Percentiles rank a stretch among this genome's conserved stretches.
phyloP scores from a whole-genome alignment of 2,329 filamentous ascomycete genomes.

The Aplosporella prunicola region DNA sequence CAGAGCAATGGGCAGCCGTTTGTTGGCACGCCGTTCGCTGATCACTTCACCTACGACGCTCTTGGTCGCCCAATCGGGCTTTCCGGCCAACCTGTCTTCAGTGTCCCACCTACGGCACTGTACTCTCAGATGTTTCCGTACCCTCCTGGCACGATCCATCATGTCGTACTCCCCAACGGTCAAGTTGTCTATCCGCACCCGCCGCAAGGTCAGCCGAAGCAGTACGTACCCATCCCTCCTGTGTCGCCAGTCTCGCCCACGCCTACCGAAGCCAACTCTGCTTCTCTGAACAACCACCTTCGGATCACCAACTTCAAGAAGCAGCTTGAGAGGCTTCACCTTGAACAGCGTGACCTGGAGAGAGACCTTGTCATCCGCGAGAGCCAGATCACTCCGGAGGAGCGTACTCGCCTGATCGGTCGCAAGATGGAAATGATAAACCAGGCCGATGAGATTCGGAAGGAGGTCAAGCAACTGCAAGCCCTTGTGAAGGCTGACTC shows the following conservation, averaged over 20 bases:
- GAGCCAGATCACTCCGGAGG: slow-evolving; percentile 11
- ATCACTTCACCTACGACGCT: slow-evolving; percentile 6
- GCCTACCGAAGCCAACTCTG: slow-evolving; percentile 17
- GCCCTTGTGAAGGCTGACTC: slow-evolving; percentile 2
- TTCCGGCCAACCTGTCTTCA: too few relatives aligned
- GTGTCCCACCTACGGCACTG: too few relatives aligned
- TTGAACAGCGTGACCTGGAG: slow-evolving; percentile 24
- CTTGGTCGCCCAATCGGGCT: too few relatives aligned
- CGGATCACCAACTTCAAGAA: slow-evolving; percentile 28
- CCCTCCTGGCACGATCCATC: too few relatives aligned
- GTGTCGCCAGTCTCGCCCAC: background rate
- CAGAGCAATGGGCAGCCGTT: background rate
- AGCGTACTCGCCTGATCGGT: slow-evolving; percentile 25
- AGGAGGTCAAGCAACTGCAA: slow-evolving; percentile 23
- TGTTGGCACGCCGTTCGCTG: too few relatives aligned
- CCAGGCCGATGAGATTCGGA: slow-evolving; percentile 27
- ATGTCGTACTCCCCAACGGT: too few relatives aligned
- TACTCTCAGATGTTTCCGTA: slow-evolving; percentile 4
- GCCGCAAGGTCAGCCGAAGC: background rate
- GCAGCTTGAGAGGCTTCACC: slow-evolving; percentile 27
- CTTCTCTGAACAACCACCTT: slow-evolving; percentile 22
- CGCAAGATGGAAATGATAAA: slow-evolving; percentile 27
- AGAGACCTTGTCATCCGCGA: slow-evolving; percentile 14
- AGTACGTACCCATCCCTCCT: slow-evolving; percentile 11
- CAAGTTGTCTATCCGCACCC: too few relatives aligned